Evolutionary conservation across 441 rosid species (phyloP).

Genomic region (Gossypium aridum): DNA sequence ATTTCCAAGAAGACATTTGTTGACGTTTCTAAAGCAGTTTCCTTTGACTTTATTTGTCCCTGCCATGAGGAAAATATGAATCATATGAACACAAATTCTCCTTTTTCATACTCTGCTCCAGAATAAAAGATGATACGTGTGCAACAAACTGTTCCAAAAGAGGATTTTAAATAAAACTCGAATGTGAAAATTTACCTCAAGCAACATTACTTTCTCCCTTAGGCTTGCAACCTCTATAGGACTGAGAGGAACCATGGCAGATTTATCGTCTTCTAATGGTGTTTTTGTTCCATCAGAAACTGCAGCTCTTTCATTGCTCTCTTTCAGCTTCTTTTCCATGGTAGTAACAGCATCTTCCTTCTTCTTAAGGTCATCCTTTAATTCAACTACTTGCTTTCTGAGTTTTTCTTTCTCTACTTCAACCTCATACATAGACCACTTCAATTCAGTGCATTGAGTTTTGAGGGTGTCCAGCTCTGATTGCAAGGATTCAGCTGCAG

Average conservation of each 20-base stretch:
- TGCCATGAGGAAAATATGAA: conserved; percentile 18
- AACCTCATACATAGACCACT: conserved; percentile 33
- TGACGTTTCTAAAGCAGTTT: conserved; percentile 51
- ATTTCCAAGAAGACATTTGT: conserved; percentile 41
- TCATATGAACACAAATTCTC: not conserved
- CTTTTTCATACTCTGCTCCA: not conserved
- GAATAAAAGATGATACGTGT: not conserved
- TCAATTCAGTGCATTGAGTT: conserved; percentile 35
- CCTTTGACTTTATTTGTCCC: conserved; percentile 62
- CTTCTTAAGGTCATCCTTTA: conserved; percentile 60
- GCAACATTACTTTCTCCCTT: conserved; percentile 54
- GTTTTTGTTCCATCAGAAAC: conserved; percentile 39
- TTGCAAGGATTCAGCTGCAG: conserved; percentile 26
- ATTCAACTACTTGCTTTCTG: conserved; percentile 42
- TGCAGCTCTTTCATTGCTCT: conserved; percentile 31
- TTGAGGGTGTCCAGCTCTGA: conserved; percentile 39
- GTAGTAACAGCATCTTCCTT: conserved; percentile 45
- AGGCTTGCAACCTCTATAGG: conserved; percentile 52
- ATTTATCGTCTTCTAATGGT: conserved; percentile 33
- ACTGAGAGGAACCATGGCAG: conserved; percentile 30
- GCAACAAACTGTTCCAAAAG: not conserved
- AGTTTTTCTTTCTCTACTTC: conserved; percentile 62
- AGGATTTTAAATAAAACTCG: not conserved
- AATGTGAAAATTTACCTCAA: conserved; percentile 44
- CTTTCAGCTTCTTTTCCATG: conserved; percentile 64